These are phyloP conservation scores for Atractiella rhizophila DNA, from an alignment of 768 basidiomycete genomes.

Conservation along the genomic window DNA sequence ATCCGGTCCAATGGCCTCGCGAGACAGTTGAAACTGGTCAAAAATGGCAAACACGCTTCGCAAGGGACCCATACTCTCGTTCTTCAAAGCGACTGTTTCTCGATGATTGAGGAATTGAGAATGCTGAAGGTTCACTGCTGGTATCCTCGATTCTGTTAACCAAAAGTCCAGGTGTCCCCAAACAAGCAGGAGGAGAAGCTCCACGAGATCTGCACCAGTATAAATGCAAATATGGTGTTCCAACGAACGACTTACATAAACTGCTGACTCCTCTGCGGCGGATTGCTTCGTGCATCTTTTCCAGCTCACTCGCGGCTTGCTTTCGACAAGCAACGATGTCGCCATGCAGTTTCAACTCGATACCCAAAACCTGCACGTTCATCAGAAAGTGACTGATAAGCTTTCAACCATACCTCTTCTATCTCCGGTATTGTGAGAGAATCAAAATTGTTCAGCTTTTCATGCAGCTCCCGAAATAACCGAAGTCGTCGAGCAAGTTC, in stretches of 20 bases:
- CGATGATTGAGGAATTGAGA: too few relatives aligned
- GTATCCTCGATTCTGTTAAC: too few relatives aligned
- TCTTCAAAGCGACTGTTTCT: too few relatives aligned
- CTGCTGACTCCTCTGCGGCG: constrained; percentile 29
- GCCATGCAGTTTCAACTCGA: constrained; percentile 26
- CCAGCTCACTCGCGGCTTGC: constrained; percentile 36
- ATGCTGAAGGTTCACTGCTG: too few relatives aligned
- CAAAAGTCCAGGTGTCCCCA: constrained; percentile 57
- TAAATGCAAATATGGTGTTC: neutral
- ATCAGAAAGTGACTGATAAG: neutral
- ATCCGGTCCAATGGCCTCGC: too few relatives aligned
- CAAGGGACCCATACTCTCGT: too few relatives aligned
- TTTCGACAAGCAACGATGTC: constrained; percentile 20
- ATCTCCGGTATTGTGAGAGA: constrained; percentile 44
- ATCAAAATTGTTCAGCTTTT: constrained; percentile 47
- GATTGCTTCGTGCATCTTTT: constrained; percentile 29
- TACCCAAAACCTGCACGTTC: neutral
- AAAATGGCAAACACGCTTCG: too few relatives aligned
- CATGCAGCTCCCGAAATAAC: constrained; percentile 40
- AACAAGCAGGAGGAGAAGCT: constrained; percentile 52
- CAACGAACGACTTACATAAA: constrained; percentile 28
- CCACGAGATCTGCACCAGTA: constrained; percentile 22
- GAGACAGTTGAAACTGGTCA: too few relatives aligned
- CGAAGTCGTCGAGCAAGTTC: constrained; percentile 30
- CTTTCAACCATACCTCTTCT: constrained; percentile 31